A percentile compares a stretch with the other conserved stretches of the same genome.
These are phyloP conservation scores for Haplosporangium sp. DNA, from an alignment of 371 early-diverging fungal genomes.

Conservation along the genomic window DNA sequence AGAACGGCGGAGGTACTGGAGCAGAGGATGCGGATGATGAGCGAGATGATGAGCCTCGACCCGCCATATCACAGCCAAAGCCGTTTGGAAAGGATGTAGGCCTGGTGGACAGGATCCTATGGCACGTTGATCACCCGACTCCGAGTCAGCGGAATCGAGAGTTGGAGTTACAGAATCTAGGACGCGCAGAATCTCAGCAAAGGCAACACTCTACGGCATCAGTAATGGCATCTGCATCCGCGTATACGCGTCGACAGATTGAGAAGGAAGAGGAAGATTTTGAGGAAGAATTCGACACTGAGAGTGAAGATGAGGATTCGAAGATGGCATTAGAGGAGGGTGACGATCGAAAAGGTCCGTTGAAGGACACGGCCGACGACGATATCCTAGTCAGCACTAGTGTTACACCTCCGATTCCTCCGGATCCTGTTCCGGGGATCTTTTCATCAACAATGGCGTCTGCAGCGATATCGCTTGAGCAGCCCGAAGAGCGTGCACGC, in stretches of 20 bases:
- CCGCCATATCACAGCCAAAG: background rate
- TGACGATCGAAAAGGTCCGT: slow-evolving; percentile 12
- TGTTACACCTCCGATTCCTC: slow-evolving; percentile 35
- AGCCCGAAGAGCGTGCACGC: slow-evolving; percentile 32
- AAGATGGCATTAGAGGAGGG: slow-evolving; percentile 5
- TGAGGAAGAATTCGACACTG: slow-evolving; percentile 55
- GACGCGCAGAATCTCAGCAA: background rate
- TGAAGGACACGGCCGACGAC: slow-evolving; percentile 12
- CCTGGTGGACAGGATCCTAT: slow-evolving; percentile 45
- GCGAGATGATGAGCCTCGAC: background rate
- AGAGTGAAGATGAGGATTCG: slow-evolving; percentile 37
- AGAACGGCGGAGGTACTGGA: slow-evolving; percentile 3
- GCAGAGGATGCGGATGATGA: slow-evolving; percentile 3
- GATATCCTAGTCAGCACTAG: slow-evolving; percentile 14
- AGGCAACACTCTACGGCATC: background rate
- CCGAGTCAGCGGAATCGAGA: slow-evolving; percentile 10
- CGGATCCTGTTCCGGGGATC: slow-evolving; percentile 13
- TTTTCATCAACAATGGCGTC: slow-evolving; percentile 33
- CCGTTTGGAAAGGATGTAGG: slow-evolving; percentile 45
- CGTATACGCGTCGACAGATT: too few relatives aligned
- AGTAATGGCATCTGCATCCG: too few relatives aligned
- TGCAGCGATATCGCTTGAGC: slow-evolving; percentile 35
- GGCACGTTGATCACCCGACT: slow-evolving; percentile 43
- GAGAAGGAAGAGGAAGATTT: slow-evolving; percentile 22
- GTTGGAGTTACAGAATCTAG: slow-evolving; percentile 2